These are phyloP conservation scores for Chara braunii DNA, from an alignment of 139 green algal species.

Conservation along the genomic window DNA sequence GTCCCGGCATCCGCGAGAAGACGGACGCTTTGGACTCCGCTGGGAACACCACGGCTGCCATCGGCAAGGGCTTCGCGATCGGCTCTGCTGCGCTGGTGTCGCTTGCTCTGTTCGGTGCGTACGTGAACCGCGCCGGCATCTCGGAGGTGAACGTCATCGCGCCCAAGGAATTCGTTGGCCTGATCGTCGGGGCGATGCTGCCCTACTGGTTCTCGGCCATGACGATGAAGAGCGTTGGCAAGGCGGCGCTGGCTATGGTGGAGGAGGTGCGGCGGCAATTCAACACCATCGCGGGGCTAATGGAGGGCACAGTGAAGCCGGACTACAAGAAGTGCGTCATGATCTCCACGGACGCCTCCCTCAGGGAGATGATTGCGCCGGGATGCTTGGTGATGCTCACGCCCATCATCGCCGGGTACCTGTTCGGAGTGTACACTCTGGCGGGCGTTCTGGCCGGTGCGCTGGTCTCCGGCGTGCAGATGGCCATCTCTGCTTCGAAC, in stretches of 20 bases:
- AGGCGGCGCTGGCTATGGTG: conserved; percentile 52
- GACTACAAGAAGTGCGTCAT: conserved; percentile 55
- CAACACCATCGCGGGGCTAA: conserved; percentile 41
- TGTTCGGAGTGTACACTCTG: conserved; percentile 60
- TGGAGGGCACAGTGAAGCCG: conserved; percentile 54
- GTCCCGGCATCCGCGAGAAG: conserved; percentile 91
- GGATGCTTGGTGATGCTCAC: conserved; percentile 50
- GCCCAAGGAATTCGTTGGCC: conserved; percentile 51
- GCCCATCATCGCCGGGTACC: conserved; percentile 46
- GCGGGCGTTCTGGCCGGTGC: conserved; percentile 46
- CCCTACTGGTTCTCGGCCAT: conserved; percentile 56
- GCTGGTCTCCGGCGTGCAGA: conserved; percentile 55
- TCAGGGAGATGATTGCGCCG: conserved; percentile 60
- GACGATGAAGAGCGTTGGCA: conserved; percentile 51
- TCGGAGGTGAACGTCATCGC: conserved; percentile 53
- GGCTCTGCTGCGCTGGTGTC: conserved; percentile 94
- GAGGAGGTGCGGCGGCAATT: conserved; percentile 60
- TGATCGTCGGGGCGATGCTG: conserved; percentile 58
- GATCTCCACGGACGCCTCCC: conserved; percentile 49
- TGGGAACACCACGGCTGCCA: conserved; percentile 84
- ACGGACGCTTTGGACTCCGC: conserved; percentile 93
- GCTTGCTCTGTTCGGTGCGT: conserved; percentile 93
- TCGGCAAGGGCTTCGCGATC: conserved; percentile 82
- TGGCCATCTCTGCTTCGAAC: conserved; percentile 51
- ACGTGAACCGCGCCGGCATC: conserved; percentile 77